Evolutionary conservation across 257 asterid species (phyloP).

Genomic region (Solanum megistacrolobum): DNA sequence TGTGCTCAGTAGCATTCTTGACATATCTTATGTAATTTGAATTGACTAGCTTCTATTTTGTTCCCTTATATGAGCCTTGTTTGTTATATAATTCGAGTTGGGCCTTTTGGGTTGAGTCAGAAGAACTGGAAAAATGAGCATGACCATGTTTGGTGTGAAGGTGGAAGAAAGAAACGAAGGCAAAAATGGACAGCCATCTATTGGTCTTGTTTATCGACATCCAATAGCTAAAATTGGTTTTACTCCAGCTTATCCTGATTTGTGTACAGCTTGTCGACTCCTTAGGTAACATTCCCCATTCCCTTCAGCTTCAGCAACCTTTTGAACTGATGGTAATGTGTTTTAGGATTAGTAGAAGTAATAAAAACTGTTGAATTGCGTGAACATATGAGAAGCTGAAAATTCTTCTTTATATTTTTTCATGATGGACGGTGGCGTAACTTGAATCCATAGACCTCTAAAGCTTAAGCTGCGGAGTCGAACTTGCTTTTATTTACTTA

Average conservation of each 20-base stretch:
- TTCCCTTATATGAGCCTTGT: background rate
- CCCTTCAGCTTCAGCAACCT: background rate
- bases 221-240: slow-evolving; percentile 46
- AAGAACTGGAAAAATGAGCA: background rate
- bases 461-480: background rate
- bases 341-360: too few species aligned
- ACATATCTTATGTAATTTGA: background rate
- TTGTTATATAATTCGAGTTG: background rate
- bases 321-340: too few species aligned
- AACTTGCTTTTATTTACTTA: background rate
- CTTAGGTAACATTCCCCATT: slow-evolving; percentile 36
- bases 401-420: background rate
- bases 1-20: background rate
- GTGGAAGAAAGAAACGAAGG: slow-evolving; percentile 67
- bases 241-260: slow-evolving; percentile 45
- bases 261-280: slow-evolving; percentile 56
- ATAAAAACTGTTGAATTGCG: background rate
- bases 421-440: background rate
- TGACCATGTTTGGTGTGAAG: slow-evolving; percentile 51
- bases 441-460: background rate
- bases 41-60: background rate
- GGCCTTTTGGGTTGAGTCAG: background rate
- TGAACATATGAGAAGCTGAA: background rate
- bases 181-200: slow-evolving; percentile 46
- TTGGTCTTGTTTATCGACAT: slow-evolving; percentile 72